Base-by-base conservation (phyloP, 768 basidiomycete genomes). In the Steccherinum ochraceum region DNA sequence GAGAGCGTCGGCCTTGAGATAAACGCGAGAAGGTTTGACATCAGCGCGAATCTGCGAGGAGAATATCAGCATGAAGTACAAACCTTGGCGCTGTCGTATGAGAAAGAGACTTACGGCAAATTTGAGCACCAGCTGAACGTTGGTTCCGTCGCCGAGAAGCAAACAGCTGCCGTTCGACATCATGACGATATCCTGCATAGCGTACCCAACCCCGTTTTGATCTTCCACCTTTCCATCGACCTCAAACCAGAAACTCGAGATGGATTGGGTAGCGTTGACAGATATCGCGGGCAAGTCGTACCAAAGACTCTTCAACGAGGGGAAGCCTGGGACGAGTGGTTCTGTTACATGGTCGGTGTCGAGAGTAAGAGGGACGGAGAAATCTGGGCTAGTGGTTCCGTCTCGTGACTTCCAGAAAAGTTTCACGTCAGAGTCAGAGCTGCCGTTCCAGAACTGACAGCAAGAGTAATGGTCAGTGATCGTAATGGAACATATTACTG, bases 211-310 rank as follows among this genome's bases (percentile, higher is more conserved):
- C 11, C 46, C 46, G 18, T 19, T 25, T 26, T 46, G 46, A 19
- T 46, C 46, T 26, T 46, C 23, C 24, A 13, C 25, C 5, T 25
- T 25, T 52, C 76, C 74, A 52, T 77, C 68, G 5, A 77, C 71
- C 24, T 68, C 63, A 58, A 78, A 78, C 74, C 74, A 77, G 60
- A 77, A 77, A 25, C 69, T 72, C 25, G 73, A 68, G 48, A 78
- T 67, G 18, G 75, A 76, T 10, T 60, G 61, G 3, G 66, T 52
- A 5, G 68, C 53, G 56, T 71, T 59, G 51, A 77, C 23, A 18
- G 27, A 10, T 2, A 26, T 27, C n/a, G n/a, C n/a, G n/a, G n/a
- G n/a, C n/a, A n/a, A n/a, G n/a, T n/a, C n/a, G n/a, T n/a, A n/a
- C n/a, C n/a, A n/a, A n/a, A n/a, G n/a, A n/a, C n/a, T n/a, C n/a